phyloP scores from a whole-genome alignment of 2,329 filamentous ascomycete species.

The Penicillium sclerotigenum region DNA sequence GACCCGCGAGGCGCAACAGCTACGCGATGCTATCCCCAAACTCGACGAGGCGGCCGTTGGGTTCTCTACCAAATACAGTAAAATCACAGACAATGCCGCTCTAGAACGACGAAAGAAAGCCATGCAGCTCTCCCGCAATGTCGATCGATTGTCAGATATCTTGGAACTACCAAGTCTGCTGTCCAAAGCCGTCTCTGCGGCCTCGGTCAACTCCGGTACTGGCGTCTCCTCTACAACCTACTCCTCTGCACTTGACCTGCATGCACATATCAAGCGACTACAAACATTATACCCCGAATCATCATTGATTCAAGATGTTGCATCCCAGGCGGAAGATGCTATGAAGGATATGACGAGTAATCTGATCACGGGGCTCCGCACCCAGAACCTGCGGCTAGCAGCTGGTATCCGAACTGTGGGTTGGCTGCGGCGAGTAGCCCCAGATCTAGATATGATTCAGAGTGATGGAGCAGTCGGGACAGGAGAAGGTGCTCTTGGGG shows the following conservation, averaged over 20 bases:
- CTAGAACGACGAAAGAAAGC: constrained; percentile 74
- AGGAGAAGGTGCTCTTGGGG: constrained; percentile 69
- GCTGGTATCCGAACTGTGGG: constrained; percentile 86
- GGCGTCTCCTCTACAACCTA: constrained; percentile 64
- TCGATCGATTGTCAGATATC: constrained; percentile 84
- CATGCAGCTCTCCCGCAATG: constrained; percentile 77
- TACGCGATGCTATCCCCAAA: constrained; percentile 70
- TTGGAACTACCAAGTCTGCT: constrained; percentile 85
- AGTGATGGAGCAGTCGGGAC: constrained; percentile 27
- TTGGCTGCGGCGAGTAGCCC: constrained; percentile 82
- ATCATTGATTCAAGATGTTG: constrained; percentile 68
- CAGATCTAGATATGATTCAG: constrained; percentile 62
- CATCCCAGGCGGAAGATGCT: constrained; percentile 73
- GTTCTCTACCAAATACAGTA: constrained; percentile 82
- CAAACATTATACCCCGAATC: constrained; percentile 79
- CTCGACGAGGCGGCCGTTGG: constrained; percentile 73
- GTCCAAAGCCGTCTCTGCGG: constrained; percentile 63
- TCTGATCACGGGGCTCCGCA: constrained; percentile 72
- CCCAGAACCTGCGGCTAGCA: constrained; percentile 78
- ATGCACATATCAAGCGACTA: constrained; percentile 87
- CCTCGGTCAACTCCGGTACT: constrained; percentile 36
- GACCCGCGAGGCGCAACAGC: constrained; percentile 60
- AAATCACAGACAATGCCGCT: constrained; percentile 64
- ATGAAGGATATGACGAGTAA: constrained; percentile 87
- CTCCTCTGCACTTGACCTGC: constrained; percentile 82